Evolutionary conservation across 176 grass and related monocot genomes (phyloP), one percentile per base, ranked within the genome.

Genomic region (Ensete ventricosum): DNA sequence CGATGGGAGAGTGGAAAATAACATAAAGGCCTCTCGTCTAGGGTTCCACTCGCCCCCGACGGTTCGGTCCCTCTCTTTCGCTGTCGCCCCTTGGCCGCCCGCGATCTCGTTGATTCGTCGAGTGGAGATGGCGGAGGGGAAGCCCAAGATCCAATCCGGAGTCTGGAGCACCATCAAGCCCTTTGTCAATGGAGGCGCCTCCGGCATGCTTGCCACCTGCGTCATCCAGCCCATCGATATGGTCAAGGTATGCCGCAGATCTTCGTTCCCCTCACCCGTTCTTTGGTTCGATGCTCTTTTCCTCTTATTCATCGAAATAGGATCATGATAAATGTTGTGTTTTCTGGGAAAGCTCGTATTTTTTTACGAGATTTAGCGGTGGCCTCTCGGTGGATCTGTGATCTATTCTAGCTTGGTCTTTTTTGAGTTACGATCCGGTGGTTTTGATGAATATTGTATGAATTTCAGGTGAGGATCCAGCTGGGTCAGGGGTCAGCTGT

Each of bases 211-310:
- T 52, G 94, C 94, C 49, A 98, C 90, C 76, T 98, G 94, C 90
- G 85, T 93, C 72, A 98, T 98, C 83, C 94, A 98, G 73, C 94
- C 94, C 54, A 87, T 99, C 81, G 95, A 99, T 74, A 99, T 99
- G 95, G 63, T 99, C 84, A 99, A 99, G 91, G 95, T 99, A 82
- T 11, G 19, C 7, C 20, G n/a, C 20, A 20, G 5, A 4, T 51
- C 60, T 25, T 3, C 12, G 59, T 29, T 57, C 74, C 52, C 20
- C 16, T 34, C 9, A 16, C 9, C 16, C 13, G 12, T 8, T 64
- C 62, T 17, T 14, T 50, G 23, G 11, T 26, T 69, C 11, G 66
- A 43, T 68, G 27, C 43, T 13, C 14, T 14, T n/a, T 62, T 21
- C 9, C 14, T 62, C 19, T 69, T 11, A 29, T 48, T 29, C 29